Evolutionary conservation across 805 yeast genomes (phyloP).

Genomic region (Teunomyces stri): DNA sequence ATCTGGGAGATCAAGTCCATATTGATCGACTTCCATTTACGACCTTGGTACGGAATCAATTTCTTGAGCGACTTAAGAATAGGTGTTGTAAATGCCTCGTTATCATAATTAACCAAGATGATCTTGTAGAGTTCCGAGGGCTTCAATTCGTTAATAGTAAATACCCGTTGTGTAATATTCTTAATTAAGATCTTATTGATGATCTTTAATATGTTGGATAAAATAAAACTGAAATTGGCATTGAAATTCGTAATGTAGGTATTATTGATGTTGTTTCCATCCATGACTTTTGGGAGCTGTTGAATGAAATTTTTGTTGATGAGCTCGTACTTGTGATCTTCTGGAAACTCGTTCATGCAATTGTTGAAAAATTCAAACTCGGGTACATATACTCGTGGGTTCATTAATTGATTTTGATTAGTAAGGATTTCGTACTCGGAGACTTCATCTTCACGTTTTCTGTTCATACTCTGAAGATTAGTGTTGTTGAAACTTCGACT

Average conservation of each 20-base stretch:
- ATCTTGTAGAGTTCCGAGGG: slow-evolving; percentile 63
- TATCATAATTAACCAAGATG: slow-evolving; percentile 55
- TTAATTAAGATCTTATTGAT: slow-evolving; percentile 58
- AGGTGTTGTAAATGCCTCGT: slow-evolving; percentile 61
- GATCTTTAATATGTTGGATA: slow-evolving; percentile 52
- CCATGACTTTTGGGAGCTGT: slow-evolving; percentile 25
- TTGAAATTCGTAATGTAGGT: slow-evolving; percentile 31
- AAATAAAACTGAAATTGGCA: slow-evolving; percentile 44
- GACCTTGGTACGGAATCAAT: slow-evolving; percentile 84
- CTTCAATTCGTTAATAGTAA: slow-evolving; percentile 58
- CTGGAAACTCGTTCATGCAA: slow-evolving; percentile 24
- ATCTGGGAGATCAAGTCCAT: slow-evolving; percentile 92
- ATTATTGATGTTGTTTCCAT: slow-evolving; percentile 25
- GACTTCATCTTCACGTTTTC: slow-evolving; percentile 13
- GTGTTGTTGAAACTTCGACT: slow-evolving; percentile 34
- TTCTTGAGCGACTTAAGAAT: slow-evolving; percentile 72
- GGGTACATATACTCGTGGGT: slow-evolving; percentile 33
- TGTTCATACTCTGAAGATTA: slow-evolving; percentile 25
- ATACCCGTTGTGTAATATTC: slow-evolving; percentile 67
- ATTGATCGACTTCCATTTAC: slow-evolving; percentile 89
- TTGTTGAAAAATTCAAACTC: slow-evolving; percentile 36
- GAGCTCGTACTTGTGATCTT: slow-evolving; percentile 16
- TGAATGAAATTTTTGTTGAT: slow-evolving; percentile 30
- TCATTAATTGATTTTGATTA: slow-evolving; percentile 40
- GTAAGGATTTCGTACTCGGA: slow-evolving; percentile 32